Base-by-base conservation (phyloP, 164 flowering plant genomes). In the Piper betle region DNA sequence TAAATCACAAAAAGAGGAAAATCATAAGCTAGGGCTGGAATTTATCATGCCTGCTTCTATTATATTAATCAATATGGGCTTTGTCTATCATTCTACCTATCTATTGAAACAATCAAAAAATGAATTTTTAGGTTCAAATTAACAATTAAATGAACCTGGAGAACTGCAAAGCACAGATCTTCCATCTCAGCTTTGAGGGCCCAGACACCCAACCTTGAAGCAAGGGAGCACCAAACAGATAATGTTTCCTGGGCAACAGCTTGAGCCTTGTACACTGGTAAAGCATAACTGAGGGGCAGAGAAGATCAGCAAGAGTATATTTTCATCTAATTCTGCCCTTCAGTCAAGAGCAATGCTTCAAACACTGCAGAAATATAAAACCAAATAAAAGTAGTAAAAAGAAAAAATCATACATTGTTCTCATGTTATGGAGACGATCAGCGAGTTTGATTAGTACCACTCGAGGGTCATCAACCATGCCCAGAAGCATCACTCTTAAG, bases 401-500 rank as follows among this genome's bases (percentile, higher is more conserved):
- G 69, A 73, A 65, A 39, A 72, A 66, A 19, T 37, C 55, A 43
- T 88, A 91, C 98, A 88, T 91, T 74, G 98, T 91, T 79, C 98
- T 81, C 98, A 91, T 86, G 75, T 91, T 91, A 80, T 91, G 98
- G 52, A 91, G 84, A 57, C 98, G 90, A 72, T 91, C 98, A 5
- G 98, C 98, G 73, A 91, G 98, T 86, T 91, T 91, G 74, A 91
- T 86, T 65, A 91, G 95, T 64, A 91, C 91, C 46, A 86, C 92
- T 17, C 98, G 87, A 60, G 96, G 98, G 78, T 91, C 98, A 72
- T 91, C 95, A 76, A 91, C 87, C 98, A 91, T 91, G 61, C 95
- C 98, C 80, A 91, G 71, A 40, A 91, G 89, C 98, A 91, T 91
- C 66, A 82, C 91, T 58, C 92, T 80, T 66, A 91, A 73, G 67